These are phyloP conservation scores for Bretziella fagacearum DNA, from an alignment of 2,329 filamentous ascomycete species.

Conservation along the genomic window DNA sequence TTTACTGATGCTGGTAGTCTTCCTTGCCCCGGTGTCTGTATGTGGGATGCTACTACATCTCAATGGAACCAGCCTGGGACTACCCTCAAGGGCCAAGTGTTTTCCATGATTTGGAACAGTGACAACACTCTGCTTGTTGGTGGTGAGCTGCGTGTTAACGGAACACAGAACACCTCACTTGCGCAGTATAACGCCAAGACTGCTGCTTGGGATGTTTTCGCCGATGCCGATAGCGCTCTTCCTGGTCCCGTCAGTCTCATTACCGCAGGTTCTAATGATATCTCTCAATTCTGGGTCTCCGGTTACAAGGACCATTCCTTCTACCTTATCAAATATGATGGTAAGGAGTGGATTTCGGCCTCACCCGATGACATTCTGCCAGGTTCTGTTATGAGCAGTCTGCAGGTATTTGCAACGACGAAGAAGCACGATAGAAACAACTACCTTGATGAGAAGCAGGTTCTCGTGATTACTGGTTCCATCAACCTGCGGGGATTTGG, in stretches of 20 bases:
- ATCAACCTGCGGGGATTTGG: constrained; percentile 62
- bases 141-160: constrained; percentile 55
- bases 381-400: constrained; percentile 53
- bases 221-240: constrained; percentile 41
- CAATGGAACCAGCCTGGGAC: constrained; percentile 71
- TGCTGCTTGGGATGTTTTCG: constrained; percentile 47
- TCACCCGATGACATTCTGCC: constrained; percentile 46
- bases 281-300: constrained; percentile 63
- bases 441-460: constrained; percentile 49
- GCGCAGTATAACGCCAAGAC: constrained; percentile 54
- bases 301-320: constrained; percentile 49
- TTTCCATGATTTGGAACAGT: constrained; percentile 59
- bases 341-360: constrained; percentile 39
- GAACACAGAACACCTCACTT: constrained; percentile 44
- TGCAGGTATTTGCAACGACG: constrained; percentile 65
- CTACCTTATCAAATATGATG: constrained; percentile 73
- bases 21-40: constrained; percentile 65
- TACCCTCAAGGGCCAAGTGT: constrained; percentile 52
- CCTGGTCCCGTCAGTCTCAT: constrained; percentile 69
- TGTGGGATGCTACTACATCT: constrained; percentile 50
- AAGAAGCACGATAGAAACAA: constrained; percentile 46
- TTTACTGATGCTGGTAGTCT: constrained; percentile 74
- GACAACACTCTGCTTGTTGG: constrained; percentile 57
- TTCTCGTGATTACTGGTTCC: constrained; percentile 70
- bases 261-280: constrained; percentile 53